phyloP scores from a whole-genome alignment of 1,284 basidiomycete genomes.

The Mycosarcoma maydis region DNA sequence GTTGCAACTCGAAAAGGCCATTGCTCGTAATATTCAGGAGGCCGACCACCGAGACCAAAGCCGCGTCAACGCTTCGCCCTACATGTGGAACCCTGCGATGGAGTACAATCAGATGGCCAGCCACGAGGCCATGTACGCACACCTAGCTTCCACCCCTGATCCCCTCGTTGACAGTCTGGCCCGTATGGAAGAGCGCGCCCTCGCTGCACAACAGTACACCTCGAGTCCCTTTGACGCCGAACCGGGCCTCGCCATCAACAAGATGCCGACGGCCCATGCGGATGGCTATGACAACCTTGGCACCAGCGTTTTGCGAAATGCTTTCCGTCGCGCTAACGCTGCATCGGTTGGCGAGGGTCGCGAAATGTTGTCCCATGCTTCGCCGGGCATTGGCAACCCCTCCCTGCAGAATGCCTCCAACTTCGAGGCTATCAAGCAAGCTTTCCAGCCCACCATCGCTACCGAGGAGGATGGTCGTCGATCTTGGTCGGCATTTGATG shows the following conservation, averaged over 20 bases:
- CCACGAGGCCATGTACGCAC: slow-evolving; percentile 30
- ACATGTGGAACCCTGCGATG: slow-evolving; percentile 16
- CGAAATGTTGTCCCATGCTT: slow-evolving; percentile 12
- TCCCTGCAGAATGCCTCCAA: slow-evolving; percentile 44
- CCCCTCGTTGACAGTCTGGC: slow-evolving; percentile 40
- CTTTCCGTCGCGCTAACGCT: slow-evolving; percentile 35
- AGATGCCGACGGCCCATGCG: slow-evolving; percentile 14
- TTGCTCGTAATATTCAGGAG: slow-evolving; percentile 14
- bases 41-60: slow-evolving; percentile 7
- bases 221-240: slow-evolving; percentile 13
- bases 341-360: slow-evolving; percentile 14
- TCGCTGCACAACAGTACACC: slow-evolving; percentile 16
- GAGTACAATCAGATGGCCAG: slow-evolving; percentile 7
- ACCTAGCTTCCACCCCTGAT: slow-evolving; percentile 31
- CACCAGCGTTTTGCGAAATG: slow-evolving; percentile 35
- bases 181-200: slow-evolving; percentile 33
- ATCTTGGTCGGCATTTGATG: slow-evolving; percentile 58
- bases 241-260: slow-evolving; percentile 10
- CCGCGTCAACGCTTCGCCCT: slow-evolving; percentile 6
- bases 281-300: slow-evolving; percentile 30
- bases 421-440: slow-evolving; percentile 55
- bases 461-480: slow-evolving; percentile 54
- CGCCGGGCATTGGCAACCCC: slow-evolving; percentile 24
- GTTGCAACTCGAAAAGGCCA: slow-evolving; percentile 29
- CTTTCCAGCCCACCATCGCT: slow-evolving; percentile 48